Evolutionary conservation across 140 eudicot genomes (phyloP).

Genomic region (Cichorium intybus): DNA sequence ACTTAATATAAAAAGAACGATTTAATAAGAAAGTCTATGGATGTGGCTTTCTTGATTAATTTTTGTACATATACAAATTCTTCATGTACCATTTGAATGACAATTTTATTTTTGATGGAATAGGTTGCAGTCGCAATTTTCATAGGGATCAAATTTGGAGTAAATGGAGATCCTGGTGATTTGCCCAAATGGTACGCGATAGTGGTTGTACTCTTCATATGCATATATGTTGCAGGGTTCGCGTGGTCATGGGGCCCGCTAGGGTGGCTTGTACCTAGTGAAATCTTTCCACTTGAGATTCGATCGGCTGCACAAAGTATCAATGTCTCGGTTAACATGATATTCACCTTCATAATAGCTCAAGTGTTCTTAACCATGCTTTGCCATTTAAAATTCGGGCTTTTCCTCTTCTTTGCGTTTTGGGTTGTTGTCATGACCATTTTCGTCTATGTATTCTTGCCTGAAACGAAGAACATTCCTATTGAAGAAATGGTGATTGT

Average conservation of each 20-base stretch:
- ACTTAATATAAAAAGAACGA: too few relatives aligned
- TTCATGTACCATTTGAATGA: too few relatives aligned
- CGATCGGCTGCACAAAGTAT: conserved; percentile 86
- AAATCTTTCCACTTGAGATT: conserved; percentile 80
- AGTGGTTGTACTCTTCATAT: conserved; percentile 82
- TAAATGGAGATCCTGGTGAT: conserved; percentile 47
- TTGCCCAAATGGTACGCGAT: conserved; percentile 87
- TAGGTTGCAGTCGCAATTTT: conserved; percentile 68
- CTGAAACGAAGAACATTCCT: conserved; percentile 86
- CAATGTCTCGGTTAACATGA: conserved; percentile 75
- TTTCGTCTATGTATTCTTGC: conserved; percentile 68
- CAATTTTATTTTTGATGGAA: background rate
- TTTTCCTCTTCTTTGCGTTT: conserved; percentile 74
- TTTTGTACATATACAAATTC: too few relatives aligned
- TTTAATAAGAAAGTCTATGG: too few relatives aligned
- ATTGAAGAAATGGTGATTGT: conserved; percentile 78
- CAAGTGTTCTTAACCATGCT: conserved; percentile 72
- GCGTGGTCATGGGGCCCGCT: conserved; percentile 98
- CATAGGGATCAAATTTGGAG: conserved; percentile 74
- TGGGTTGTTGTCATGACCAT: conserved; percentile 64
- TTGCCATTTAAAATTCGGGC: conserved; percentile 77
- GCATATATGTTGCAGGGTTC: conserved; percentile 74
- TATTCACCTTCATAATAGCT: conserved; percentile 70
- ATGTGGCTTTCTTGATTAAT: too few relatives aligned
- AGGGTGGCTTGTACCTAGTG: conserved; percentile 91